Evolutionary conservation across 371 early-diverging fungal genomes (phyloP), one percentile per base, ranked within the genome.

Genomic region (Mortierella sp.): DNA sequence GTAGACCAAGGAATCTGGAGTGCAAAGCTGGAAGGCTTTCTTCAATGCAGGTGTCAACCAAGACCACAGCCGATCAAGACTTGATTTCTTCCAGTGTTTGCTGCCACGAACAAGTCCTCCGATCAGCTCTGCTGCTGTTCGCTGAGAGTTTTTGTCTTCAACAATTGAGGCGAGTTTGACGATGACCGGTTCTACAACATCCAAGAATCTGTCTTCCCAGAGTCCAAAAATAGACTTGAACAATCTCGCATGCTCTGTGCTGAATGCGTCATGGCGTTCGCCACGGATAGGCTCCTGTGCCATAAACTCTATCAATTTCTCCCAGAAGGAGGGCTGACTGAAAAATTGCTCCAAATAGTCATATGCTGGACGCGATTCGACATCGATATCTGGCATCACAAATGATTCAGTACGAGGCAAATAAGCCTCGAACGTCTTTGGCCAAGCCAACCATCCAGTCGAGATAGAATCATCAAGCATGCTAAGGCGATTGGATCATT

Each of bases 391-490:
- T 18, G 86, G 84, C 57, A 84, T 77, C 6, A 71, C 65, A 11
- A 64, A 62, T 6, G 66, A 66, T 2, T 72, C 83, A 0, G 84
- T 83, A 11, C 89, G 85, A 8, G 85, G 79, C 1, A 81, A 66
- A 72, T 93, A 94, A 0, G 86, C 88, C 52, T 86, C 87, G 70
- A 85, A 87, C 2, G 84, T 72, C 28, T 84, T 76, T 3, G 95
- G 94, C 94, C 94, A 95, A 5, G 87, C 93, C 70, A 90, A 88
- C 95, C 96, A 96, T 2, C 96, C 97, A 16, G 88, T 81, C 1
- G 84, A 65, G 1, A 78, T 71, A 24, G 86, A 85, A 52, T 94
- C 94, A 2, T 88, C 83, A 20, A 92, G 75, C 14, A 86, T 45
- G 55, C 88, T 89, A 69, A 20, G 16, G 35, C 22, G 22, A 39